These are phyloP conservation scores for Cardamine chenopodiifolia DNA, from an alignment of 345 rosid genomes.

Conservation along the genomic window DNA sequence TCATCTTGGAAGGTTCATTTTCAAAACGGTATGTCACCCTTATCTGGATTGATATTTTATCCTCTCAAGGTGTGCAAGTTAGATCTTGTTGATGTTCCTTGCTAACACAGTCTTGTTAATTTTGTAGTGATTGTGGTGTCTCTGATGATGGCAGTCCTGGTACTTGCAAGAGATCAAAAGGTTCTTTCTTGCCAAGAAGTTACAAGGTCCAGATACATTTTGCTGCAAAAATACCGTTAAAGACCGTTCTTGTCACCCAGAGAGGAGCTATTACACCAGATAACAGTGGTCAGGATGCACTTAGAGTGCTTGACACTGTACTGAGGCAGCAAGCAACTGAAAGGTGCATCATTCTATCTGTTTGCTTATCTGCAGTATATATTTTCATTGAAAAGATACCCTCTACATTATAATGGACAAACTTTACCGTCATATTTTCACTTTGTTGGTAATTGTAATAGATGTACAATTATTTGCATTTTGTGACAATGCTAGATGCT, in stretches of 20 bases:
- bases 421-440: conserved; percentile 9
- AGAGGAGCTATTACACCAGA: conserved; percentile 52
- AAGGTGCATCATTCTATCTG: conserved; percentile 45
- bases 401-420: conserved; percentile 6
- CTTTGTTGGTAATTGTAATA: conserved; percentile 7
- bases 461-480: conserved; percentile 12
- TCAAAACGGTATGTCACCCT: conserved; percentile 52
- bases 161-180: conserved; percentile 59
- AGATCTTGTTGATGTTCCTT: conserved; percentile 2
- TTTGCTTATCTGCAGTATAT: conserved; percentile 15
- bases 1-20: conserved; percentile 67
- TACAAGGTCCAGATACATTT: conserved; percentile 60
- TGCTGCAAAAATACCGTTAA: conserved; percentile 63
- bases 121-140: conserved; percentile 44
- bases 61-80: conserved; percentile 28
- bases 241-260: conserved; percentile 52
- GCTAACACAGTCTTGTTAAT: conserved; percentile 3
- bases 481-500: conserved; percentile 20
- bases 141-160: conserved; percentile 47
- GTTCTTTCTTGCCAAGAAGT: conserved; percentile 56
- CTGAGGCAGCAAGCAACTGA: conserved; percentile 85
- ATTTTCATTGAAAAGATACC: not conserved
- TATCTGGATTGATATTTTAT: conserved; percentile 14
- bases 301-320: conserved; percentile 77
- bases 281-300: conserved; percentile 60